phyloP scores from a whole-genome alignment of 192 early-diverging fungal species.

The Dissophora ornata region DNA sequence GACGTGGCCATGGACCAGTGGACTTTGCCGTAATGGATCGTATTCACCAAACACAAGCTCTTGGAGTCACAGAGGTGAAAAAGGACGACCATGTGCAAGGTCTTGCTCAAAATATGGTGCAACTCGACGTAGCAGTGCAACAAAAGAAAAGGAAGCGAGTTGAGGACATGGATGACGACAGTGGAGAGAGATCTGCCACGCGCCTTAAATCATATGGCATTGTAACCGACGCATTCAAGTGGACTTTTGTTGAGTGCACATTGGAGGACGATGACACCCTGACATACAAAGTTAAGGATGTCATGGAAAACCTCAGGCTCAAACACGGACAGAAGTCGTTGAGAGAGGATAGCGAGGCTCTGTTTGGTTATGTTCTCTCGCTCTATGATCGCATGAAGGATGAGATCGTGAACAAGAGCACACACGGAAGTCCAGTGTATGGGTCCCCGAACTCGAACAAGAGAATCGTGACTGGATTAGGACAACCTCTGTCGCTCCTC shows the following conservation, averaged over 20 bases:
- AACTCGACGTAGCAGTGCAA: slow-evolving; percentile 27
- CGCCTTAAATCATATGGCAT: slow-evolving; percentile 28
- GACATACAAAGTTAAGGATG: slow-evolving; percentile 2
- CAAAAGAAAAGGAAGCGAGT: slow-evolving; percentile 24
- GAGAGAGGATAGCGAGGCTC: neutral
- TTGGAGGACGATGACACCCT: slow-evolving; percentile 12
- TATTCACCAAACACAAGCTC: slow-evolving; percentile 6
- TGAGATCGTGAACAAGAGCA: slow-evolving; percentile 9
- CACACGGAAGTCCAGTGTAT: neutral
- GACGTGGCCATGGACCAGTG: slow-evolving; percentile 5
- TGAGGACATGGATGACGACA: slow-evolving; percentile 2
- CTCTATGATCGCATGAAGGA: slow-evolving; percentile 9
- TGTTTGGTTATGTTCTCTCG: slow-evolving; percentile 19
- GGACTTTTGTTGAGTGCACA: slow-evolving; percentile 23
- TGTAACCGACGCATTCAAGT: slow-evolving; percentile 23
- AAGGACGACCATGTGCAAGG: slow-evolving; percentile 15
- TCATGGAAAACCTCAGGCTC: neutral
- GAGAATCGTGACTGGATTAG: neutral
- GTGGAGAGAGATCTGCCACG: slow-evolving; percentile 5
- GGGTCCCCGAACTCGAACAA: neutral
- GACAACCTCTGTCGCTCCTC: no score
- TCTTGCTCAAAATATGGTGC: slow-evolving; percentile 20
- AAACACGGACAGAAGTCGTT: neutral
- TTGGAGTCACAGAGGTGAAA: slow-evolving; percentile 12
- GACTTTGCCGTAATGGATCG: slow-evolving; percentile 17